Evolutionary conservation across 2,329 filamentous ascomycete species (phyloP).

Genomic region (Pseudocercospora cruenta): DNA sequence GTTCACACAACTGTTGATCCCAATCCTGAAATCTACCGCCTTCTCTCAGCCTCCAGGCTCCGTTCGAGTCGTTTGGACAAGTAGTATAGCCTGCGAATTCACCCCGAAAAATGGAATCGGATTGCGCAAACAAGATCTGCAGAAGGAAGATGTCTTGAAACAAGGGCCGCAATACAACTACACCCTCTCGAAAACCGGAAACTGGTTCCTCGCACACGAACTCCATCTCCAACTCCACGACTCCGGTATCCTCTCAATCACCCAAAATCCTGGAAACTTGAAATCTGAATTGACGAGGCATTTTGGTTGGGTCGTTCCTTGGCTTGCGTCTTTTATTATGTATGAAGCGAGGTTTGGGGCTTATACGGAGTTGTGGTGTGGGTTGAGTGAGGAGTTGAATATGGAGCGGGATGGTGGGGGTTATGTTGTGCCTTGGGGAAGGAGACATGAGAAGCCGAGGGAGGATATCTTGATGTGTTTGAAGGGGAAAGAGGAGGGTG

Average conservation of each 20-base stretch:
- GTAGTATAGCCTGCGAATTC: neutral
- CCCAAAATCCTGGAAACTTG: neutral
- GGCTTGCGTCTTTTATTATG: neutral
- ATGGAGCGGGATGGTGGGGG: neutral
- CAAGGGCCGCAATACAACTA: neutral
- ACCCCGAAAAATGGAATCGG: neutral
- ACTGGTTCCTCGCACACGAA: neutral
- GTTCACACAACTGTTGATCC: constrained; percentile 34
- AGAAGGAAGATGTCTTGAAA: neutral
- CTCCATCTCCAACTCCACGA: neutral
- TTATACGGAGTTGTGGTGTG: neutral
- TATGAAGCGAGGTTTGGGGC: neutral
- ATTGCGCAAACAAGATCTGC: neutral
- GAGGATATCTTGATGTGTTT: neutral
- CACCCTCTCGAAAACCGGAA: neutral
- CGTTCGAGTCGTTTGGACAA: neutral
- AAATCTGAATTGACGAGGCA: neutral
- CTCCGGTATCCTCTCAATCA: neutral
- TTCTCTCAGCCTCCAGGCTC: constrained; percentile 1
- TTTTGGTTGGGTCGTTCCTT: neutral
- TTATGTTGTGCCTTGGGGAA: constrained; percentile 1
- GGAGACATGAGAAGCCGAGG: constrained; percentile 1
- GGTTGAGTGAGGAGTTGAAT: neutral
- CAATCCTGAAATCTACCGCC: constrained; percentile 32
- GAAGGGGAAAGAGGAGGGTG: neutral